A percentile compares a stretch with the other conserved stretches of the same genome.
These are phyloP conservation scores for Eucalyptus leucophloia DNA, from an alignment of 345 rosid genomes.

Conservation along the genomic window DNA sequence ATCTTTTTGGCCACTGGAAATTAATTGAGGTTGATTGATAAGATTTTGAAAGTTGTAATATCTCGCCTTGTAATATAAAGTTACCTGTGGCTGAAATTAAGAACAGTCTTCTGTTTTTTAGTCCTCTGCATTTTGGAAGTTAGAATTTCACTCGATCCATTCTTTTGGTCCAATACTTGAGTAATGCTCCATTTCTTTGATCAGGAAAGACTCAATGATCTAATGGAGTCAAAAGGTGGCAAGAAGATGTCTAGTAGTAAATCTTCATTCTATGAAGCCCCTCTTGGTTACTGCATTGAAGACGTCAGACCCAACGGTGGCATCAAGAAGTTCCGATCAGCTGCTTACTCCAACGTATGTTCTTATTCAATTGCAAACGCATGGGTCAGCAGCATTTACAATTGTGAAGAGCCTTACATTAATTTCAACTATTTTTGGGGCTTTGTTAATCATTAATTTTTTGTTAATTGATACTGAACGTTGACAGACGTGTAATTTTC, in stretches of 20 bases:
- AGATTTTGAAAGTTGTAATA: background rate
- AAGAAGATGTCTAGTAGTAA: slow-evolving; percentile 57
- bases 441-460: background rate
- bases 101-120: background rate
- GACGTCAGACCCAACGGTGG: slow-evolving; percentile 88
- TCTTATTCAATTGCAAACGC: background rate
- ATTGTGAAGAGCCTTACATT: background rate
- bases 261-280: slow-evolving; percentile 69
- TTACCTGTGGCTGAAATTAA: background rate
- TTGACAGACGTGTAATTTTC: background rate
- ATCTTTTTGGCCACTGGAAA: background rate
- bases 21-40: background rate
- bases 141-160: background rate
- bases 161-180: background rate
- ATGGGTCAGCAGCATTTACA: background rate
- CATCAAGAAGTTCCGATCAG: slow-evolving; percentile 85
- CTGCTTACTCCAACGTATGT: slow-evolving; percentile 90
- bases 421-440: background rate
- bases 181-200: background rate
- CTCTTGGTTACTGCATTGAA: slow-evolving; percentile 88
- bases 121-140: background rate
- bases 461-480: background rate
- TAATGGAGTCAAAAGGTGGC: slow-evolving; percentile 88
- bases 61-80: background rate
- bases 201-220: slow-evolving; percentile 47